Evolutionary conservation across 2,329 filamentous ascomycete genomes (phyloP).

Genomic region (Pyrenophora graminea): DNA sequence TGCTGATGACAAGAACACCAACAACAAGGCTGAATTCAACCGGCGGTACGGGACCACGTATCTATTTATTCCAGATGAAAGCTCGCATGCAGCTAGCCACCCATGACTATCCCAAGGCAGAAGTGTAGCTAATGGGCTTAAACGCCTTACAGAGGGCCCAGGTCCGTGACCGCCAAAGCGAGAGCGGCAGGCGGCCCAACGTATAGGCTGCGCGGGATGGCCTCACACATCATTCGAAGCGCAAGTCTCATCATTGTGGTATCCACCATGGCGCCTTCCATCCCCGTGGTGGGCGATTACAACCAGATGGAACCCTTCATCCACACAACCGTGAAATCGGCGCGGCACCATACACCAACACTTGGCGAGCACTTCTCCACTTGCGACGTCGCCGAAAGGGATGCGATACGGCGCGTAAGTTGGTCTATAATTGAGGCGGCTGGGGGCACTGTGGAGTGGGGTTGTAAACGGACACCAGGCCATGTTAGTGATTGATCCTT

Average conservation of each 20-base stretch:
- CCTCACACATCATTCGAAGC: neutral
- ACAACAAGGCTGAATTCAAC: conserved; percentile 13
- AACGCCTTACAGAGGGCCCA: conserved; percentile 3
- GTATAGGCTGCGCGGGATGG: conserved; percentile 4
- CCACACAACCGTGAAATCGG: too few species aligned
- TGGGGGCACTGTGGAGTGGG: conserved; percentile 1
- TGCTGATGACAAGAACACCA: conserved; percentile 12
- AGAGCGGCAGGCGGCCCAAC: conserved; percentile 2
- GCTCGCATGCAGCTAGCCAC: conserved; percentile 6
- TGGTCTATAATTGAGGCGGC: neutral
- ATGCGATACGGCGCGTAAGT: too few species aligned
- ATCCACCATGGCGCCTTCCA: too few species aligned
- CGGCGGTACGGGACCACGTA: conserved; percentile 2
- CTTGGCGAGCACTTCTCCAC: too few species aligned
- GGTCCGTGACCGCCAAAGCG: conserved; percentile 9
- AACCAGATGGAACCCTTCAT: too few species aligned
- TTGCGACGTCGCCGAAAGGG: too few species aligned
- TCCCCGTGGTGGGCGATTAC: too few species aligned
- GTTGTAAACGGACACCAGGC: neutral
- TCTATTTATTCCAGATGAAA: conserved; percentile 12
- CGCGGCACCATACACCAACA: too few species aligned
- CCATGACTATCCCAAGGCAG: conserved; percentile 2
- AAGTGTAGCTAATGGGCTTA: neutral
- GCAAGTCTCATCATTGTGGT: neutral
- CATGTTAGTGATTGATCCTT: neutral